Evolutionary conservation across 768 basidiomycete genomes (phyloP), one percentile per base, ranked within the genome.

Genomic region (Glaciozyma antarctica): DNA sequence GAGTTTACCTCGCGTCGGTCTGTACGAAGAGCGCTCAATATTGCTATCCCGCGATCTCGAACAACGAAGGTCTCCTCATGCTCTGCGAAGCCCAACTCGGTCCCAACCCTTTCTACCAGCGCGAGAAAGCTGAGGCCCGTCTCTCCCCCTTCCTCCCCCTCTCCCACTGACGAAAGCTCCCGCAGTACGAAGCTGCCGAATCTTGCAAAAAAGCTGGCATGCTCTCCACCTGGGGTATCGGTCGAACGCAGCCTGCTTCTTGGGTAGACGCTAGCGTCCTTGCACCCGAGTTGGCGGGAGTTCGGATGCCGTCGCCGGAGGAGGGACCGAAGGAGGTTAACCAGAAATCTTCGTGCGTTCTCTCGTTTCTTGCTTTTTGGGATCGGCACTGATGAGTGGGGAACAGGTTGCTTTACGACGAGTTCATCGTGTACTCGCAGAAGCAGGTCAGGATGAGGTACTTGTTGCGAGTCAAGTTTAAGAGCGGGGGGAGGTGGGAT

Each of bases 141-240:
- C 38, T 15, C 38, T 41, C 13, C 13, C 38, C 7, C 38, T 6
- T 13, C 38, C 38, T 15, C 38, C 2, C 38, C 38, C 13, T 15
- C 13, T 2, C 38, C 38, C 2, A 41, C 38, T 41, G 13, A 41
- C 38, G 38, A 10, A 13, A 10, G 12, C 12, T 7, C 38, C 38
- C 13, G 38, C 38, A 41, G 82, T 76, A 90, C 88, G 48, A 85
- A 52, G 51, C 51, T 9, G 51, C 24, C 6, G 12, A 26, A 16
- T 15, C 12, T 0, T 16, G 26, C 51, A 52, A 52, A 12, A 52
- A 52, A 10, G 51, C 51, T 13, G 51, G 51, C 24, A 26, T 52
- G 15, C 19, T 52, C 13, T 52, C 51, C 1, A 52, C 51, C 26
- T 52, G 51, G 51, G 51, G 51, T 16, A 30, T 52, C 26, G 51